A percentile compares a stretch with the other conserved stretches of the same genome.
phyloP scores from a whole-genome alignment of 208 protist species.

The Lotmaria passim region DNA sequence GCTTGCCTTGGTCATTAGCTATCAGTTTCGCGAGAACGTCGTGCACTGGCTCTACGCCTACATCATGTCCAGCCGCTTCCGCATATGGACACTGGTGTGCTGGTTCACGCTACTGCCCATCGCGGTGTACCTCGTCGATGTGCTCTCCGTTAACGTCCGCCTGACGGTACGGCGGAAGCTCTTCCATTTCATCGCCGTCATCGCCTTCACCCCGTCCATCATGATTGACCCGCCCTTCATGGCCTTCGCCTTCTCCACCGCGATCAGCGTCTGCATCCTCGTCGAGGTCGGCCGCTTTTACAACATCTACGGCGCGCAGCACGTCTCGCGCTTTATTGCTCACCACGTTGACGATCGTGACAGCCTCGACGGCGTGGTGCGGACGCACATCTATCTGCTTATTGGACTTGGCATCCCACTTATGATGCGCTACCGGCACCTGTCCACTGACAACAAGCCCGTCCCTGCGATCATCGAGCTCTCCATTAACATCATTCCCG shows the following conservation, averaged over 20 bases:
- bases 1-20: conserved; percentile 45
- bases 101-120: conserved; percentile 68
- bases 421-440: conserved; percentile 75
- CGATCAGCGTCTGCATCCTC: conserved; percentile 53
- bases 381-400: conserved; percentile 91
- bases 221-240: conserved; percentile 87
- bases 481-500: conserved; percentile 82
- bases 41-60: conserved; percentile 75
- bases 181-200: conserved; percentile 89
- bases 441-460: conserved; percentile 21
- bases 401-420: conserved; percentile 75
- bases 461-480: conserved; percentile 69
- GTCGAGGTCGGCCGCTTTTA: conserved; percentile 75
- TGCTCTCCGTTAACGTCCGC: conserved; percentile 46
- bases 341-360: conserved; percentile 85
- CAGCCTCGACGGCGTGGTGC: conserved; percentile 60
- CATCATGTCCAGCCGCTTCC: conserved; percentile 63
- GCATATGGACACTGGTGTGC: conserved; percentile 53
- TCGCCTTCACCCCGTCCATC: conserved; percentile 75
- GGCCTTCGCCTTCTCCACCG: conserved; percentile 74
- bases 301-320: conserved; percentile 61
- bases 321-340: conserved; percentile 57
- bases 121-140: conserved; percentile 55
- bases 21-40: conserved; percentile 67
- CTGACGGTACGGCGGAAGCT: conserved; percentile 79